These are phyloP conservation scores for Schizosaccharomyces osmophilus DNA, from an alignment of 805 yeast genomes.

Conservation along the genomic window DNA sequence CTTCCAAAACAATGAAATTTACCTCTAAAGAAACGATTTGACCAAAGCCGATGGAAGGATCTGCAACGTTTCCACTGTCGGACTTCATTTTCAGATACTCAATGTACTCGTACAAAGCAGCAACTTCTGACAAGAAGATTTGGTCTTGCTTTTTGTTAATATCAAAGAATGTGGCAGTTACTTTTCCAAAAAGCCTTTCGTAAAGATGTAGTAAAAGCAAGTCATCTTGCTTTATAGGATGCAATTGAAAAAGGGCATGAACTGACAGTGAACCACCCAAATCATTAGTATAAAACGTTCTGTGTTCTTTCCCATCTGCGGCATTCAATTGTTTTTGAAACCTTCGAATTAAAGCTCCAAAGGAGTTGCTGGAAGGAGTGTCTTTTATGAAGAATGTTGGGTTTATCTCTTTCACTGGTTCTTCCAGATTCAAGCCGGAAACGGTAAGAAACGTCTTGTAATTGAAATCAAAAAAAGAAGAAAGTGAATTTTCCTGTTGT, in stretches of 20 bases:
- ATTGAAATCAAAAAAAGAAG: neutral
- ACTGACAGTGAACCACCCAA: neutral
- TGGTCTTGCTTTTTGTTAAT: neutral
- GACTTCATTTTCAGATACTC: neutral
- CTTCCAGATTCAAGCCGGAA: neutral
- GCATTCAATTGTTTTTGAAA: neutral
- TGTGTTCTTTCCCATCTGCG: neutral
- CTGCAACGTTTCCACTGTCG: neutral
- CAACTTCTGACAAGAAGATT: neutral
- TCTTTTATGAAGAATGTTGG: neutral
- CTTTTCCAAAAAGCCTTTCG: neutral
- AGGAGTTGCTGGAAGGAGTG: neutral
- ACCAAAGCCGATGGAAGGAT: neutral
- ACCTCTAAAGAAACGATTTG: neutral
- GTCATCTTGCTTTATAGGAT: no score
- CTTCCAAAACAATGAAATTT: neutral
- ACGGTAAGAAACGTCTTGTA: neutral
- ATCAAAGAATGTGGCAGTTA: neutral
- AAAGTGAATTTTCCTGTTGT: neutral
- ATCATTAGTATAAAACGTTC: neutral
- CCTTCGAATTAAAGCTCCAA: neutral
- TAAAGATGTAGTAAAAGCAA: neutral
- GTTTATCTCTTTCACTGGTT: neutral
- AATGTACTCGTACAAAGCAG: neutral
- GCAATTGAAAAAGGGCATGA: neutral